Base-by-base conservation (phyloP, 768 basidiomycete species). In the Leccinum fibrillosum region DNA sequence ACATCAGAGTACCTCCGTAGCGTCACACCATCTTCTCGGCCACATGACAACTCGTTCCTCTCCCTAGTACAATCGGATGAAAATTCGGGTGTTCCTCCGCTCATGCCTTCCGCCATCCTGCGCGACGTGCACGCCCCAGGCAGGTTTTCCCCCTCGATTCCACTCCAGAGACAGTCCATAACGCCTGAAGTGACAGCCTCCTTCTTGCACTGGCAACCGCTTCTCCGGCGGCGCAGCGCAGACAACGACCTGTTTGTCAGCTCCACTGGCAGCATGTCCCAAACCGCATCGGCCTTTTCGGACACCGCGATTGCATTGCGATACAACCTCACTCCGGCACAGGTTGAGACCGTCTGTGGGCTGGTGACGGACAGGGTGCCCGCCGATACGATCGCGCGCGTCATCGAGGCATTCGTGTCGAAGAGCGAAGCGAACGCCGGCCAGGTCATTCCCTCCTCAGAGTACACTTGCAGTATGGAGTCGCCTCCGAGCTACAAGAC, bases 401-500 rank as follows among this genome's bases (percentile, higher is more conserved):
- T 68, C 35, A 44, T 67, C 6, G 63, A 62, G 25, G 58, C 51
- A 21, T 62, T 59, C 3, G 26, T 47, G 42, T 19, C 48, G 37
- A 17, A 7, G 15, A 39, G 37, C 11, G 54, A 35, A 26, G 13
- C 21, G 39, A 28, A 25, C n/a, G 13, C 49, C 5, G 34, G 26
- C 23, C 11, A 26, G 2, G 8, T 26, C 23, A 11, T 39, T 1
- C 4, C 52, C 23, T 23, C 23, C 23, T 23, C 23, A 23, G 23
- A 23, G 23, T 23, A 23, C 53, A 15, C 13, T n/a, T 5, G 37
- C 15, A 59, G 64, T 17, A 39, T 17, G 28, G 34, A 52, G 28
- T 62, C 58, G 2, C 68, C 64, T 8, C 66, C 67, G 8, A 68
- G 68, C 34, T 68, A 67, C 28, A 58, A 58, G 42, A 62, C 30